Percentiles rank a stretch among this genome's conserved stretches.
These are phyloP conservation scores for Alternaria conjuncta DNA, from an alignment of 2,329 filamentous ascomycete genomes.

Conservation along the genomic window DNA sequence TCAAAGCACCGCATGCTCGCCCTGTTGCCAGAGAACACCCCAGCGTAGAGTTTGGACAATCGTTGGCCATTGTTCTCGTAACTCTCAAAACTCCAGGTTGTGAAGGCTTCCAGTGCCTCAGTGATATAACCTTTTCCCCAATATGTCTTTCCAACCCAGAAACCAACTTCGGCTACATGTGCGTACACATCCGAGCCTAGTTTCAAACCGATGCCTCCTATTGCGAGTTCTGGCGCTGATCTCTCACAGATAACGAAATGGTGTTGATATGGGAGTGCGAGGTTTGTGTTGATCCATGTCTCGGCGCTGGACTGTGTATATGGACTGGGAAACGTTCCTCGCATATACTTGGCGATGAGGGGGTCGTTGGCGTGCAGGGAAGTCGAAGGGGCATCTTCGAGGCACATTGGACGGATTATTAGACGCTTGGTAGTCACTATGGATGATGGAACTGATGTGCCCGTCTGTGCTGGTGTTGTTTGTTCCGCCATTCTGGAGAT, in stretches of 20 bases:
- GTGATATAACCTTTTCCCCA: slow-evolving; percentile 47
- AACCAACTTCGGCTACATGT: slow-evolving; percentile 51
- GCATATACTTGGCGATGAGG: slow-evolving; percentile 45
- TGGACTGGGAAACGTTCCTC: slow-evolving; percentile 48
- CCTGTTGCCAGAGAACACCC: slow-evolving; percentile 40
- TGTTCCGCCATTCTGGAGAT: slow-evolving; percentile 23
- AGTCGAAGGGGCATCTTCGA: slow-evolving; percentile 37
- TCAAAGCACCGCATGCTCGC: slow-evolving; percentile 47
- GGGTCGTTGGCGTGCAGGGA: slow-evolving; percentile 37
- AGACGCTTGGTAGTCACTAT: slow-evolving; percentile 39
- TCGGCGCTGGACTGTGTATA: slow-evolving; percentile 45
- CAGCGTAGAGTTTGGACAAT: slow-evolving; percentile 39
- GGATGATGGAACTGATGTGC: slow-evolving; percentile 31
- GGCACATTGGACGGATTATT: slow-evolving; percentile 40
- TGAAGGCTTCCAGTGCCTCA: slow-evolving; percentile 42
- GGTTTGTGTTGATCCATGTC: slow-evolving; percentile 46
- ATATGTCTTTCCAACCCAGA: slow-evolving; percentile 49
- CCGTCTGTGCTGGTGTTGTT: slow-evolving; percentile 22
- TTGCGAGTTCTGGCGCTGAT: slow-evolving; percentile 20
- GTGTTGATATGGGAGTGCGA: slow-evolving; percentile 11
- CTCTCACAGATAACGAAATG: slow-evolving; percentile 28
- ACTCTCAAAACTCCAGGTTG: slow-evolving; percentile 43
- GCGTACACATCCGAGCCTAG: slow-evolving; percentile 44
- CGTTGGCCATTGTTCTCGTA: slow-evolving; percentile 31
- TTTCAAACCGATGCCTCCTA: slow-evolving; percentile 50